Evolutionary conservation across 805 yeast species (phyloP), one percentile per base, ranked within the genome.

Genomic region (Isabelozyma rhagii): DNA sequence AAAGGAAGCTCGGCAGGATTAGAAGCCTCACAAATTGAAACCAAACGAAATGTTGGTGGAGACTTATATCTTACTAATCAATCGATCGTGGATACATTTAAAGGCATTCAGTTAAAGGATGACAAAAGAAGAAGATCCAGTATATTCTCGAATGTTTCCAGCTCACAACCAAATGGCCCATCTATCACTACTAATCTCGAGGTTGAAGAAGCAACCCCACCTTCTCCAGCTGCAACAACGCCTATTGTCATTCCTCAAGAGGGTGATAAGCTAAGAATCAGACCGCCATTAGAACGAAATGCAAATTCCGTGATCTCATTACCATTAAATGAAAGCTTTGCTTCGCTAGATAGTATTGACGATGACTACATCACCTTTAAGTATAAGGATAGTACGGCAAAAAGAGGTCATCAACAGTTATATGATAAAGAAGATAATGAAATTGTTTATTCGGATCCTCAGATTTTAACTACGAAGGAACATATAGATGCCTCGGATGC

Each of bases 271-370:
- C 45, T 40, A 8, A 44, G 41, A 45, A 67, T 71, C n/a, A 50
- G 62, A 34, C 51, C 73, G 28, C 72, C 73, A 29, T 21, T 21
- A 6, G 25, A 21, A 21, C 25, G 25, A 21, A 21, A 21, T 21
- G 25, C 25, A 21, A 89, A 96, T 1, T 94, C 96, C 27, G 78
- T 87, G 42, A 83, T 85, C 49, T 79, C 84, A 27, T 69, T 86
- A 39, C 89, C 89, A 0, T 71, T 84, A 13, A 84, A 82, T 52
- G 88, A 87, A 41, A 85, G 91, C 53, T 86, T 85, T 72, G 93
- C 93, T 0, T 86, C 92, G 0, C 68, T 87, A 60, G 91, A 85
- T 59, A 83, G 91, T 61, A 77, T 80, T 51, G 83, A 84, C 60
- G 78, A 82, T 55, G 86, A 82, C 47, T 79, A 75, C 51, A 74